A percentile compares a stretch with the other conserved stretches of the same genome.
Conservation (phyloP, 768 basidiomycete species). For the Leucogyrophana mollusca region DNA sequence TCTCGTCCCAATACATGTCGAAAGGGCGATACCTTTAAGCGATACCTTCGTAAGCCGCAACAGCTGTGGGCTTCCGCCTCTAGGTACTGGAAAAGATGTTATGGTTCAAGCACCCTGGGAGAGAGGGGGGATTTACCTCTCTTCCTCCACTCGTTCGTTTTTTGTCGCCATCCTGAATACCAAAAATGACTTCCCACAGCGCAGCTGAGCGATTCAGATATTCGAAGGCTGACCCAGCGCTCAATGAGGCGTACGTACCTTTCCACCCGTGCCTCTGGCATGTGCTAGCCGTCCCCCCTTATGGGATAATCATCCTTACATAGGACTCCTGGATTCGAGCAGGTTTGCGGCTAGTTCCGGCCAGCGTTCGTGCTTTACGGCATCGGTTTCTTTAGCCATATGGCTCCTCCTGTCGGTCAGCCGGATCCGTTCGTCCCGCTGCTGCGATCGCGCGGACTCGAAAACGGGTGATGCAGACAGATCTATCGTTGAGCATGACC, state of each 20-base stretch:
- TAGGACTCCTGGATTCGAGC: not conserved
- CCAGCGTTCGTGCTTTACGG: conserved; percentile 19
- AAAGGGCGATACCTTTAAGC: conserved; percentile 9
- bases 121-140: not conserved
- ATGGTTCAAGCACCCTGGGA: not conserved
- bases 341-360: conserved; percentile 23
- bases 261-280: conserved; percentile 15
- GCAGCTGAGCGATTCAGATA: too few species aligned
- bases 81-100: not conserved
- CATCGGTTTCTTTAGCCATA: conserved; percentile 23
- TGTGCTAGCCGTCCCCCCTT: conserved; percentile 13
- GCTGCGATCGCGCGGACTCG: conserved; percentile 23
- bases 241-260: conserved; percentile 12
- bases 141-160: conserved; percentile 2
- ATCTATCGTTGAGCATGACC: conserved; percentile 19
- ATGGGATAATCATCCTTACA: conserved; percentile 14
- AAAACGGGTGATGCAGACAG: conserved; percentile 11
- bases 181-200: too few species aligned
- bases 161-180: not conserved
- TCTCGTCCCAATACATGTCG: conserved; percentile 6
- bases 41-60: conserved; percentile 2
- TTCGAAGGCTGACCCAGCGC: conserved; percentile 16
- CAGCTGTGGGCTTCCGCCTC: not conserved
- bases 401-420: conserved; percentile 19
- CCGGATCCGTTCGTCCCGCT: conserved; percentile 26